Conservation (phyloP, 1,284 basidiomycete genomes). For the Macrocystidia cucumis region DNA sequence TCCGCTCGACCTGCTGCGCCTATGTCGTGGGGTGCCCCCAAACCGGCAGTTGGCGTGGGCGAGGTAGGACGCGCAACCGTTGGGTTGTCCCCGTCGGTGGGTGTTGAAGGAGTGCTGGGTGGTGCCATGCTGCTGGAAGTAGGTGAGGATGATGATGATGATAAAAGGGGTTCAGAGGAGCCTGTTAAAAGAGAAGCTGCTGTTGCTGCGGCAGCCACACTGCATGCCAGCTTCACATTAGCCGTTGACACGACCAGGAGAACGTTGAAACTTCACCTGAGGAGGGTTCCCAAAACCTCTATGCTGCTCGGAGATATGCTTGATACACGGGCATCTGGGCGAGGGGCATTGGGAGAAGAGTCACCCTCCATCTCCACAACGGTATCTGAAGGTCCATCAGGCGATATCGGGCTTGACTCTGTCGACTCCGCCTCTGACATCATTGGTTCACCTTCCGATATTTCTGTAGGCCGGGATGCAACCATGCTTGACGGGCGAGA, state of each 20-base stretch:
- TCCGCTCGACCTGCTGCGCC: constrained; percentile 23
- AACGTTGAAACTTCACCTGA: constrained; percentile 42
- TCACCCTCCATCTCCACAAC: too few species aligned
- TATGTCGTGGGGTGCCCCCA: constrained; percentile 17
- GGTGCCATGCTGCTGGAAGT: constrained; percentile 8
- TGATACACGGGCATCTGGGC: constrained; percentile 14
- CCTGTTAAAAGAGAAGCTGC: constrained; percentile 66
- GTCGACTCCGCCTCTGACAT: too few species aligned
- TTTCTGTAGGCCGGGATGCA: constrained; percentile 9
- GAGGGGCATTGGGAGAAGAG: not conserved
- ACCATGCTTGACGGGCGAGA: constrained; percentile 23
- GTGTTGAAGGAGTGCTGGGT: constrained; percentile 4
- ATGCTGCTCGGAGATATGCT: constrained; percentile 66
- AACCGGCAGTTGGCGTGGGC: constrained; percentile 39
- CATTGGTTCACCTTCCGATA: too few species aligned
- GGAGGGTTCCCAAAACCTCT: constrained; percentile 72
- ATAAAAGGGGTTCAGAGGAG: constrained; percentile 50
- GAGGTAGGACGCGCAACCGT: constrained; percentile 38
- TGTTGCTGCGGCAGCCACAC: constrained; percentile 75
- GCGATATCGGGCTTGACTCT: constrained; percentile 4
- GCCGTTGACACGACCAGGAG: not conserved
- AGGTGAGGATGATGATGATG: constrained; percentile 33
- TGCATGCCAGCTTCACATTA: constrained; percentile 18
- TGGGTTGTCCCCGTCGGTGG: constrained; percentile 7
- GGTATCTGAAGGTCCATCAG: constrained; percentile 3